Evolutionary conservation across 345 rosid species (phyloP).

Genomic region (Psidium guajava): DNA sequence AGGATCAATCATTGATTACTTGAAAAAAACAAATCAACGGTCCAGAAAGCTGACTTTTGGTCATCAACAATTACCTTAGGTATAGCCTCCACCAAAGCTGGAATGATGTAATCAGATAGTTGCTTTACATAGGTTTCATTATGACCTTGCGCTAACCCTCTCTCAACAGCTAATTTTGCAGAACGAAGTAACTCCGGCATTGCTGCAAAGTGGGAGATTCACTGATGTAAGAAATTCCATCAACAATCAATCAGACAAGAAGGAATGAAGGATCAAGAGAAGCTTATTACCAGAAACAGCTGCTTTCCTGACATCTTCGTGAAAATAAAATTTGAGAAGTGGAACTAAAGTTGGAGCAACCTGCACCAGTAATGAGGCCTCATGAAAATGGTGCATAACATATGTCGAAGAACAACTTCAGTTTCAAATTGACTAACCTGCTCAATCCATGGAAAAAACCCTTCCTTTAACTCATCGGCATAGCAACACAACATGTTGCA

Average conservation of each 20-base stretch:
- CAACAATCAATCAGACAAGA: not conserved
- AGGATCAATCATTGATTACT: not conserved
- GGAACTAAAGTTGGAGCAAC: conserved; percentile 97
- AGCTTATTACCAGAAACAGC: conserved; percentile 89
- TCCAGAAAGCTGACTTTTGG: not conserved
- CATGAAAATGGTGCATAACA: not conserved
- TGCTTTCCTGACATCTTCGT: conserved; percentile 99
- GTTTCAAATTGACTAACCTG: conserved; percentile 36
- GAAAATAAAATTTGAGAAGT: conserved; percentile 95
- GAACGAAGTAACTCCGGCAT: conserved; percentile 97
- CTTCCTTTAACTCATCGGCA: conserved; percentile 98
- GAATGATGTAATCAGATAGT: conserved; percentile 84
- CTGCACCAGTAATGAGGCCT: conserved; percentile 23
- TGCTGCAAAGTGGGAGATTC: conserved; percentile 28
- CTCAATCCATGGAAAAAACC: conserved; percentile 98
- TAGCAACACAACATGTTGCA: conserved; percentile 99
- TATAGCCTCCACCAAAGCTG: conserved; percentile 88
- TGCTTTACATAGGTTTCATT: conserved; percentile 87
- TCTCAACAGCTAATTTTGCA: conserved; percentile 92
- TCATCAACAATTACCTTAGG: conserved; percentile 55
- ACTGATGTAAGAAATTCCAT: not conserved
- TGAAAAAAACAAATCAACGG: not conserved
- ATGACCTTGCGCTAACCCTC: conserved; percentile 78
- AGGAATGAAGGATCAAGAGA: not conserved
- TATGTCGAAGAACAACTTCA: not conserved